phyloP scores from a whole-genome alignment of 75 land plant genomes.

The Adiantum capillusveneris region DNA sequence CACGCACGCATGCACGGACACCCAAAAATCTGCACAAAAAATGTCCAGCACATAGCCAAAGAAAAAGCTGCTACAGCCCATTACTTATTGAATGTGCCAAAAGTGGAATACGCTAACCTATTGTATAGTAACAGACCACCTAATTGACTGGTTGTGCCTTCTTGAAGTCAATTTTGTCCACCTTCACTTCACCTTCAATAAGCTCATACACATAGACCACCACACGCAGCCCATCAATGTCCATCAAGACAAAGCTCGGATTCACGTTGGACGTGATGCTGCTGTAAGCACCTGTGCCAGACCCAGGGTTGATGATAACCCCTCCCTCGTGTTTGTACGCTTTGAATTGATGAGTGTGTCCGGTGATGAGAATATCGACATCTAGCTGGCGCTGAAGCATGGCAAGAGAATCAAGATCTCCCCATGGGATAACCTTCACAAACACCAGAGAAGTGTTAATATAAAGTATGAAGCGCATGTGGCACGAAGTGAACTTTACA shows the following conservation, averaged over 20 bases:
- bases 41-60: too few relatives aligned
- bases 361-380: conserved; percentile 92
- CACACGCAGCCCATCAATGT: conserved; percentile 88
- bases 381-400: conserved; percentile 95
- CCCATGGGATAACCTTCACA: conserved; percentile 89
- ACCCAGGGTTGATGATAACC: conserved; percentile 93
- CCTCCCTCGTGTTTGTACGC: conserved; percentile 99
- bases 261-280: conserved; percentile 93
- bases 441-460: too few relatives aligned
- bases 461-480: too few relatives aligned
- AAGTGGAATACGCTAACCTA: too few relatives aligned
- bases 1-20: too few relatives aligned
- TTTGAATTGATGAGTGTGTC: conserved; percentile 93
- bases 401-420: conserved; percentile 89
- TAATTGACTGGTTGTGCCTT: conserved; percentile 34
- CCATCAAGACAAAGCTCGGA: conserved; percentile 96
- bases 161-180: conserved; percentile 97
- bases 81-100: too few relatives aligned
- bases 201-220: conserved; percentile 97
- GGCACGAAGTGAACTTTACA: too few relatives aligned
- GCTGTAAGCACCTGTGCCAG: conserved; percentile 91
- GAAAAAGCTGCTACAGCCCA: too few relatives aligned
- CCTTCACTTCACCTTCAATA: conserved; percentile 94
- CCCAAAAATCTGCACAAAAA: too few relatives aligned
- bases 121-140: too few relatives aligned